These are phyloP conservation scores for Ganoderma lingzhi DNA, from an alignment of 1,284 basidiomycete species.

Conservation along the genomic window DNA sequence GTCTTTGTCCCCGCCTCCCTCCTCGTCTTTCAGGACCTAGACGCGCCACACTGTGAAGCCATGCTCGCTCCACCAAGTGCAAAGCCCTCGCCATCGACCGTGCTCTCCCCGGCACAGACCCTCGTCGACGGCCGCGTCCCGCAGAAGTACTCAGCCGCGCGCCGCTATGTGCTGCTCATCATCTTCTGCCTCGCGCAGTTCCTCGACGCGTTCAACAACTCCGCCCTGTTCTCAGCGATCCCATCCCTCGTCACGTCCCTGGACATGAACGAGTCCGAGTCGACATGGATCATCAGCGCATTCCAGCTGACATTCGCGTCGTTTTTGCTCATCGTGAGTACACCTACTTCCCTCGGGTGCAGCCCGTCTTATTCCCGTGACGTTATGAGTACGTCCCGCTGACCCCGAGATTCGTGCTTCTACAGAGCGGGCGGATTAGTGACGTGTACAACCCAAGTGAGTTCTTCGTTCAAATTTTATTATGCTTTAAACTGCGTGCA, in stretches of 20 bases:
- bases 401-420: not conserved
- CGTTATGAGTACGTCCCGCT: not conserved
- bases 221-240: constrained; percentile 54
- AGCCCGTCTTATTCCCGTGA: not conserved
- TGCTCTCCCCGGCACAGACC: constrained; percentile 37
- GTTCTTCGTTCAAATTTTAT: not conserved
- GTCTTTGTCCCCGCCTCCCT: not conserved
- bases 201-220: constrained; percentile 58
- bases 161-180: constrained; percentile 46
- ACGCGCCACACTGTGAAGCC: constrained; percentile 8
- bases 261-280: constrained; percentile 39
- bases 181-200: constrained; percentile 56
- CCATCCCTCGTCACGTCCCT: constrained; percentile 43
- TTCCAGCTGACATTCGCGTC: constrained; percentile 45
- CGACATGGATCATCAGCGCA: constrained; percentile 45
- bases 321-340: constrained; percentile 43
- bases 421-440: constrained; percentile 42
- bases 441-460: constrained; percentile 46
- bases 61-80: constrained; percentile 32
- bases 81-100: constrained; percentile 20
- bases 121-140: constrained; percentile 38
- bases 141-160: constrained; percentile 38
- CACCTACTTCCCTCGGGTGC: too few species aligned
- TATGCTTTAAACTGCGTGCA: too few species aligned
- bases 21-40: not conserved